phyloP scores from a whole-genome alignment of 75 land plant species.

The Adiantum capillusveneris region DNA sequence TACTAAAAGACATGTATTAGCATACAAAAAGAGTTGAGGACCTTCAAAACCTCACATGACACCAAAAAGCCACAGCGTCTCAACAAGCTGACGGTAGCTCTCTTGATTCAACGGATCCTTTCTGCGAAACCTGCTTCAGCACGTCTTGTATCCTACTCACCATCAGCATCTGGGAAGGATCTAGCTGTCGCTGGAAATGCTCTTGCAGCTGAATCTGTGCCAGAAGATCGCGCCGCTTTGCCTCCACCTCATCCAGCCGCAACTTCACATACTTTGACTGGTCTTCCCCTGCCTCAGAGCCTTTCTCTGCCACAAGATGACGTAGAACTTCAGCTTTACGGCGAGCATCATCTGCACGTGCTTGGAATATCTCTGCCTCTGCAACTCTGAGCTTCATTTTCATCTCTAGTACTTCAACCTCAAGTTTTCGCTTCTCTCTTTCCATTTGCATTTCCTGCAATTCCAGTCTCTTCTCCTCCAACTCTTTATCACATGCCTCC shows the following conservation, averaged over 20 bases:
- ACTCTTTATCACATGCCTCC: constrained; percentile 21
- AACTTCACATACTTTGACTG: constrained; percentile 12
- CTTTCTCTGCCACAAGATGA: constrained; percentile 18
- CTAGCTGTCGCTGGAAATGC: too few species aligned
- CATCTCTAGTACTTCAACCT: constrained; percentile 28
- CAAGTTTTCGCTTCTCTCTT: constrained; percentile 21
- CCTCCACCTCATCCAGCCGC: constrained; percentile 25
- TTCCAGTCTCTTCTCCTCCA: constrained; percentile 24
- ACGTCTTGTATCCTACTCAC: too few species aligned
- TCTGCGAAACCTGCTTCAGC: too few species aligned
- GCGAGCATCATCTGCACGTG: constrained; percentile 26
- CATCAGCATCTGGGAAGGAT: too few species aligned
- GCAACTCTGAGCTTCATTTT: constrained; percentile 22
- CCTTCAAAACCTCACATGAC: too few species aligned
- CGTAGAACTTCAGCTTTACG: constrained; percentile 27
- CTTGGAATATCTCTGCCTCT: constrained; percentile 32
- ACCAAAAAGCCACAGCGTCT: too few species aligned
- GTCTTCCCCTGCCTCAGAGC: constrained; percentile 29
- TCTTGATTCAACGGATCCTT: too few species aligned
- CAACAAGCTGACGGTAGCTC: too few species aligned
- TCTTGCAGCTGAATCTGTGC: constrained; percentile 7
- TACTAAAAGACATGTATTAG: too few species aligned
- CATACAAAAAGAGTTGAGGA: too few species aligned
- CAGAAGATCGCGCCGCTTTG: constrained; percentile 27
- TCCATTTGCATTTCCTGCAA: constrained; percentile 21